Base-by-base conservation (phyloP, 176 grass and related monocot species). In the Stipa capillata region DNA sequence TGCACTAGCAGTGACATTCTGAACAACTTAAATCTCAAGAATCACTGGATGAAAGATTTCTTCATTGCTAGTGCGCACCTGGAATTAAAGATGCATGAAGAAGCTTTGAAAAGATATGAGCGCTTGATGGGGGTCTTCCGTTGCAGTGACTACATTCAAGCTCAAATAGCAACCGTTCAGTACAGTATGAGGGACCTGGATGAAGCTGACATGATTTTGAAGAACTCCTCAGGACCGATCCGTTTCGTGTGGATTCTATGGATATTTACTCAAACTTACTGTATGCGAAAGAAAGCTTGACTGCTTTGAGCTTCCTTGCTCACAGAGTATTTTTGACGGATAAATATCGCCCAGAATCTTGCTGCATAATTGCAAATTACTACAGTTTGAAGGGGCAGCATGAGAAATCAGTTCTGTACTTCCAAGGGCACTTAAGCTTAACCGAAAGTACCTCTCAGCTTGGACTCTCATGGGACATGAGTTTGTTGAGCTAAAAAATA, bases 401-500 rank as follows among this genome's bases (percentile, higher is more conserved):
- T 84, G 97, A 95, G 69, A 99, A 93, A 80, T 91, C 96, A 59
- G 90, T 95, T 85, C 25, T 93, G 40, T 95, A 99, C 80, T 95
- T 95, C 81, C 87, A 85, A 88, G 92, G 50, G 96, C 96, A 48
- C 83, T 95, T 40, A 99, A 95, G 77, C 92, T 99, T 59, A 99
- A 96, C 71, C 81, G 90, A 27, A 99, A 99, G 79, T 99, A 95
- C 81, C 88, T 99, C 68, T 95, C 90, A 76, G 97, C 97, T 71
- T 99, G 97, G 97, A 99, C 97, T 21, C 86, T 96, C 12, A 99
- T 99, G 97, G 97, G 97, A 17, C 97, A 99, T 87, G 97, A 99
- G 76, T 99, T 84, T 87, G 92, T 99, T 35, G 97, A 99, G 60
- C 89, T 99, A 57, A 99, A 99, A 85, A 99, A 99, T 78, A 99